phyloP scores from a whole-genome alignment of 169 alveolate genomes.

The Plasmodium ovale region DNA sequence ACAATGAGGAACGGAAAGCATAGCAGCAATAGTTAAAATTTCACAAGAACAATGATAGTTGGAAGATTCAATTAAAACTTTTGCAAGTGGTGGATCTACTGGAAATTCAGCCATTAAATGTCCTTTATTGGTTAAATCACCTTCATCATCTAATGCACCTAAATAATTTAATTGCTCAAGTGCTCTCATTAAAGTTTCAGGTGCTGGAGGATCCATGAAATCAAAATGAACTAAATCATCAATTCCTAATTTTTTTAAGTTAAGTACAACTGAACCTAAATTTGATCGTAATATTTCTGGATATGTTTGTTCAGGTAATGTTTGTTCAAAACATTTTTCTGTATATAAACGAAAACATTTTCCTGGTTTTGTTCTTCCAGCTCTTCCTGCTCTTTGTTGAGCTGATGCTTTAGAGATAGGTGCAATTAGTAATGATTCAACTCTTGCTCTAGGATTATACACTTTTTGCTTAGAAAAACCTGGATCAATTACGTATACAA shows the following conservation, averaged over 20 bases:
- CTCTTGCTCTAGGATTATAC: slow-evolving; percentile 98
- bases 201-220: slow-evolving; percentile 99
- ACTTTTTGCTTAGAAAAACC: slow-evolving; percentile 99
- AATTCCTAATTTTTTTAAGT: slow-evolving; percentile 96
- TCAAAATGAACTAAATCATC: slow-evolving; percentile 98
- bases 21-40: slow-evolving; percentile 92
- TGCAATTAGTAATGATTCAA: slow-evolving; percentile 96
- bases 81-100: slow-evolving; percentile 98
- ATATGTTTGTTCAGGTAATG: slow-evolving; percentile 95
- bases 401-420: slow-evolving; percentile 99
- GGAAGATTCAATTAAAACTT: slow-evolving; percentile 91
- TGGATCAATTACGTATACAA: slow-evolving; percentile 99
- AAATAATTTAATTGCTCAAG: slow-evolving; percentile 95
- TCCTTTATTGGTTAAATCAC: slow-evolving; percentile 97
- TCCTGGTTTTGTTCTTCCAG: slow-evolving; percentile 99
- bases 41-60: slow-evolving; percentile 91
- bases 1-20: slow-evolving; percentile 94
- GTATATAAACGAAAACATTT: slow-evolving; percentile 98
- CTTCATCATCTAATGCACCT: slow-evolving; percentile 99
- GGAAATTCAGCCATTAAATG: slow-evolving; percentile 98
- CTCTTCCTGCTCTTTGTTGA: slow-evolving; percentile 99
- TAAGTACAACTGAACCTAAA: slow-evolving; percentile 95
- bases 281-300: slow-evolving; percentile 99
- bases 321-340: slow-evolving; percentile 94
- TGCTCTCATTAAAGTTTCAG: slow-evolving; percentile 98